Evolutionary conservation across 1,284 basidiomycete genomes (phyloP).

Genomic region (Exsudoporus floridanus): DNA sequence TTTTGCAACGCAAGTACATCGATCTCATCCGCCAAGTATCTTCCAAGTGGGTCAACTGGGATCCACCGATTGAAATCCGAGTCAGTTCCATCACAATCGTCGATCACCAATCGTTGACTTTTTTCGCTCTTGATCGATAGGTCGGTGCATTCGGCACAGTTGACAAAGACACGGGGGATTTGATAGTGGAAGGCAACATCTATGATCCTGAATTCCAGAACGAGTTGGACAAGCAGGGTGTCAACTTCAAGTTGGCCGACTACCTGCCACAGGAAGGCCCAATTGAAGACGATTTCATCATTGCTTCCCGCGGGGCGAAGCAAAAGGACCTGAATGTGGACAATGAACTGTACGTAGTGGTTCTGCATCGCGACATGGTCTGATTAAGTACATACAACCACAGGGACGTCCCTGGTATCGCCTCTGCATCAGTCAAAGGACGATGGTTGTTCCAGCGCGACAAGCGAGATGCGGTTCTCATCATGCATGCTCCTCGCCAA

Average conservation of each 20-base stretch:
- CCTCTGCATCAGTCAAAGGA: conserved; percentile 15
- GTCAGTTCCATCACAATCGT: conserved; percentile 13
- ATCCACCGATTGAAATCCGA: conserved; percentile 19
- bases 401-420: conserved; percentile 13
- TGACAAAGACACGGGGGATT: conserved; percentile 21
- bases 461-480: conserved; percentile 22
- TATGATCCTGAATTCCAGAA: conserved; percentile 27
- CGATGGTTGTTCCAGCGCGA: conserved; percentile 19
- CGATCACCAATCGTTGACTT: not conserved
- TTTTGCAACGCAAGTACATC: conserved; percentile 28
- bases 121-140: conserved; percentile 11
- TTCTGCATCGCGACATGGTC: not conserved
- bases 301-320: conserved; percentile 17
- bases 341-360: conserved; percentile 11
- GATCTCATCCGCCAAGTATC: conserved; percentile 25
- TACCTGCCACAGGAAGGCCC: conserved; percentile 14
- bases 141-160: conserved; percentile 29
- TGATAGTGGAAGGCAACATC: conserved; percentile 28
- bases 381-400: not conserved
- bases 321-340: conserved; percentile 1
- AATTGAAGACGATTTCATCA: conserved; percentile 24
- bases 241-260: conserved; percentile 20
- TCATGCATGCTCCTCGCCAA: conserved; percentile 24
- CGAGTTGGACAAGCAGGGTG: conserved; percentile 15
- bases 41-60: conserved; percentile 32